A percentile compares a stretch with the other conserved stretches of the same genome.
phyloP scores from a whole-genome alignment of 345 rosid genomes.

The Camelina neglecta region DNA sequence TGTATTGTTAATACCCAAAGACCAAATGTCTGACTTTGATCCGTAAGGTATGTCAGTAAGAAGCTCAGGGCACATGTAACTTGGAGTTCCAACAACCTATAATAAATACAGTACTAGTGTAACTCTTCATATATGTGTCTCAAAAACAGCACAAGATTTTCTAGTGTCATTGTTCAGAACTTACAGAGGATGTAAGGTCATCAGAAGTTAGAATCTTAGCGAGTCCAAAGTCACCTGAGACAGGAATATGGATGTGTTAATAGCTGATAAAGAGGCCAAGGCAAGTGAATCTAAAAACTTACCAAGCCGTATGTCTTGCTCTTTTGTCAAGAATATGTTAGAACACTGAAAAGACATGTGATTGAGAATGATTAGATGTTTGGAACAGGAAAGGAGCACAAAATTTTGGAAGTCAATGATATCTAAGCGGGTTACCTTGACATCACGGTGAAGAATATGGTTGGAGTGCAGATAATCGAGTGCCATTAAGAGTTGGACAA shows the following conservation, averaged over 20 bases:
- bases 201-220: conserved; percentile 91
- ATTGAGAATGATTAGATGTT: conserved; percentile 35
- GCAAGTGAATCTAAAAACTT: conserved; percentile 23
- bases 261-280: not conserved
- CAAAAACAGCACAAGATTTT: conserved; percentile 7
- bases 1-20: conserved; percentile 61
- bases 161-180: conserved; percentile 37
- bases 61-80: conserved; percentile 99
- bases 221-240: conserved; percentile 96
- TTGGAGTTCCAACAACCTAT: conserved; percentile 98
- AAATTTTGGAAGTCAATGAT: not conserved
- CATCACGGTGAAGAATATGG: conserved; percentile 89
- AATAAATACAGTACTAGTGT: conserved; percentile 2
- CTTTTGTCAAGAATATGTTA: conserved; percentile 91
- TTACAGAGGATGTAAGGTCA: conserved; percentile 95
- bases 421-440: conserved; percentile 58
- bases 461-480: conserved; percentile 77
- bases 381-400: conserved; percentile 12
- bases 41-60: conserved; percentile 98
- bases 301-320: conserved; percentile 91
- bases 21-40: conserved; percentile 99
- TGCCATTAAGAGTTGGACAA: conserved; percentile 80
- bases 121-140: conserved; percentile 6
- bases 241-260: conserved; percentile 18
- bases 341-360: conserved; percentile 71